These are phyloP conservation scores for Cardiospermum halicacabum DNA, from an alignment of 345 rosid genomes.

Conservation along the genomic window DNA sequence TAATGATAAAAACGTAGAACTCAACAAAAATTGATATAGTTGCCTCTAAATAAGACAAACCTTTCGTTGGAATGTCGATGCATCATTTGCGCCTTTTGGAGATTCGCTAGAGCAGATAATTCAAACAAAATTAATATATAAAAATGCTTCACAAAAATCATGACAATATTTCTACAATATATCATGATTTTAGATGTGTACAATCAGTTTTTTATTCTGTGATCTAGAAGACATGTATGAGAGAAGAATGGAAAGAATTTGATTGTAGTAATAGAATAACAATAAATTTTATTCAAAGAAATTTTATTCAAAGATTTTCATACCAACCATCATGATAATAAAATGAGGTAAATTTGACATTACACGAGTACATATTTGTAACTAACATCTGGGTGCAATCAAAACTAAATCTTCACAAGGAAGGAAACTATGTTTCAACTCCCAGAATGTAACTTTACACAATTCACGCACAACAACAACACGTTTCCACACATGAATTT, in stretches of 20 bases:
- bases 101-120: slow-evolving; percentile 68
- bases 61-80: slow-evolving; percentile 98
- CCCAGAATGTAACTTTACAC: too few relatives aligned
- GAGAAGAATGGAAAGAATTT: too few relatives aligned
- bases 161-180: not conserved
- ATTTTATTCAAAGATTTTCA: too few relatives aligned
- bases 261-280: not conserved
- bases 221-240: too few relatives aligned
- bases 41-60: slow-evolving; percentile 27
- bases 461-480: too few relatives aligned
- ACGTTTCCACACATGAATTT: not conserved
- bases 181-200: not conserved
- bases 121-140: slow-evolving; percentile 3
- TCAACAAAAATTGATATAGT: not conserved
- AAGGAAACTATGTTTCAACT: too few relatives aligned
- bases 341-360: too few relatives aligned
- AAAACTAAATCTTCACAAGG: too few relatives aligned
- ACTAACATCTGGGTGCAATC: too few relatives aligned
- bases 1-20: not conserved
- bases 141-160: not conserved
- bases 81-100: slow-evolving; percentile 96
- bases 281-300: too few relatives aligned
- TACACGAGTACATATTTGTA: too few relatives aligned
- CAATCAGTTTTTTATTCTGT: not conserved
- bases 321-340: too few relatives aligned